Evolutionary conservation across 2,329 filamentous ascomycete species (phyloP).

Genomic region (Trichoderma pleuroti): DNA sequence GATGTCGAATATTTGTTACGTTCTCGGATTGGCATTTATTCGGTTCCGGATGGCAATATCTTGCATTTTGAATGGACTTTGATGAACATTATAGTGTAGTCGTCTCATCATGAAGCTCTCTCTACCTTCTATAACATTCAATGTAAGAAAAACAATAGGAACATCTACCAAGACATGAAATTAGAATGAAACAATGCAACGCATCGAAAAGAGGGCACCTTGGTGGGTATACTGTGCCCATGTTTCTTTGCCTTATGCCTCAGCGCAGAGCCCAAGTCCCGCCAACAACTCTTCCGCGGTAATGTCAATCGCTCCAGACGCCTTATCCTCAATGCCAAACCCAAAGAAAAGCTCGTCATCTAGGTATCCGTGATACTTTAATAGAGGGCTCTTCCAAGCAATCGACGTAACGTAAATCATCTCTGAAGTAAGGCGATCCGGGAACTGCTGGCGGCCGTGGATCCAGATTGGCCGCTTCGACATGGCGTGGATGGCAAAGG

Average conservation of each 20-base stretch:
- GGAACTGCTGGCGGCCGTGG: conserved; percentile 41
- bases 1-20: not conserved
- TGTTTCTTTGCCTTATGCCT: not conserved
- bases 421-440: conserved; percentile 39
- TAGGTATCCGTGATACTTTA: conserved; percentile 52
- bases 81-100: not conserved
- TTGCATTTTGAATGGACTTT: not conserved
- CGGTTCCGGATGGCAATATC: not conserved
- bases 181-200: not conserved
- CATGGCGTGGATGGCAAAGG: conserved; percentile 50
- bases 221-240: not conserved
- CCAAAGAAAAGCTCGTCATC: conserved; percentile 54
- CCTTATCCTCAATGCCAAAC: conserved; percentile 55
- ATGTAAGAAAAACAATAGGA: not conserved
- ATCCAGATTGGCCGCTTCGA: conserved; percentile 54
- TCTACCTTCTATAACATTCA: not conserved
- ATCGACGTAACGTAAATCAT: conserved; percentile 59
- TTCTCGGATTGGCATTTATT: not conserved
- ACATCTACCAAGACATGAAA: not conserved
- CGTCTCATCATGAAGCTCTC: conserved; percentile 3
- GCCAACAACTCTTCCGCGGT: conserved; percentile 46
- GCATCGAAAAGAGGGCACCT: not conserved
- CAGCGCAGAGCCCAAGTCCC: conserved; percentile 31
- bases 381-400: conserved; percentile 48
- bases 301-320: conserved; percentile 49